Evolutionary conservation across 2,329 filamentous ascomycete species (phyloP).

Genomic region (Hymenoscyphus fructigenus): DNA sequence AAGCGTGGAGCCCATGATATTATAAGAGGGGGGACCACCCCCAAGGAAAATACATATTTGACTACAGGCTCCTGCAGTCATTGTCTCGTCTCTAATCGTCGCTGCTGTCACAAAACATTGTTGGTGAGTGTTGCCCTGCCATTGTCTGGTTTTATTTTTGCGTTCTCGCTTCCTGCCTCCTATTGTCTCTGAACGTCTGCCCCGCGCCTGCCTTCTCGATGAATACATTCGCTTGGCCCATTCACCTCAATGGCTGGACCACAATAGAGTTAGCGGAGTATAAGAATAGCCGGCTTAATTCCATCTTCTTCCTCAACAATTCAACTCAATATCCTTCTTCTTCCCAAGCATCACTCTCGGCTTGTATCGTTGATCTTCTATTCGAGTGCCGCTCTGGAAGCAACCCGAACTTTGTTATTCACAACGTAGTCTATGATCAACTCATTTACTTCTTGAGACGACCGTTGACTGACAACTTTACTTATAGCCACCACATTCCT

Average conservation of each 20-base stretch:
- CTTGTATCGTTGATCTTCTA: not conserved
- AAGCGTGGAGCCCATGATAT: not conserved
- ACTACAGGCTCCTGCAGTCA: conserved; percentile 18
- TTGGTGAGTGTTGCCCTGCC: conserved; percentile 19
- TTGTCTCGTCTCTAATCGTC: conserved; percentile 20
- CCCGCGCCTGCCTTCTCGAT: not conserved
- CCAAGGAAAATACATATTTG: conserved; percentile 13
- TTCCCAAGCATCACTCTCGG: not conserved
- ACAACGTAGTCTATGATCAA: conserved; percentile 2
- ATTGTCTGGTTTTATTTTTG: conserved; percentile 1
- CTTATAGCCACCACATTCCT: conserved; percentile 32
- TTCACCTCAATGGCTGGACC: conserved; percentile 7
- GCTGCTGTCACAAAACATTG: conserved; percentile 13
- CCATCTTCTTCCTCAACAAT: not conserved
- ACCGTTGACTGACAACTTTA: conserved; percentile 14
- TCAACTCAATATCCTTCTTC: not conserved
- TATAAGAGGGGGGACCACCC: conserved; percentile 23
- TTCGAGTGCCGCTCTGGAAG: conserved; percentile 8
- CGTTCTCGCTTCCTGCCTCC: not conserved
- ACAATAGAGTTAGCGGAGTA: not conserved
- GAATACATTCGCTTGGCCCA: conserved; percentile 8
- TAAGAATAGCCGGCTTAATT: not conserved
- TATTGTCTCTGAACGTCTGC: not conserved
- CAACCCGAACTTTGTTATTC: not conserved
- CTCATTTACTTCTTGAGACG: not conserved